Base-by-base conservation (phyloP, 2,329 filamentous ascomycete species). In the Fusarium incarnatum region DNA sequence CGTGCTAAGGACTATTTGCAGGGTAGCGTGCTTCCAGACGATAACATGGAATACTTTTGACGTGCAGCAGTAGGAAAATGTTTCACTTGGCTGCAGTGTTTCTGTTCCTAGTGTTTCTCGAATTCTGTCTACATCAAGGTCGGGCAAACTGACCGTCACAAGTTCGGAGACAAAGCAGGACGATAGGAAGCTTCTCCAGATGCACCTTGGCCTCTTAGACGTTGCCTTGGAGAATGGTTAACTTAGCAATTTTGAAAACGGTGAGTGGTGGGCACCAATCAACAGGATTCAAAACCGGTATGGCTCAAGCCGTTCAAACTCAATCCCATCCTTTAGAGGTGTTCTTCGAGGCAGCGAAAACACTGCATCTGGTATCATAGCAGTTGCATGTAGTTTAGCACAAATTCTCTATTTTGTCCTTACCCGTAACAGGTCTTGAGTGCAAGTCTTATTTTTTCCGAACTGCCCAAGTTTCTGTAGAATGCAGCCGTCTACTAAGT, bases 41-140 rank as follows among this genome's bases (percentile, higher is more conserved):
- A 48, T 20, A 50, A 65, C 22, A 60, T 60, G 28, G 62, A 65
- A 65, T 32, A 53, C 45, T 48, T 58, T 48, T 48, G 28, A 60
- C 32, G 15, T 55, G 27, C 30, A 32, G 41, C 15, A 60, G n/a
- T 20, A 66, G 18, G 57, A 9, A 20, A 37, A 32, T 41, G 55
- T 48, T 37, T 66, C 44, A 20, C 28, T 53, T 60, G 40, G 18
- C n/a, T 25, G 23, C 20, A 15, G 55, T 11, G 25, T 66, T 34
- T 46, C 20, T 61, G 7, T 44, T n/a, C 25, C 11, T 28, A 22
- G 32, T 48, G 4, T 13, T 13, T 18, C 20, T 8, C 7, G 18
- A 15, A 13, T 52, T 11, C 6, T 23, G 5, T 22, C 6, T 30
- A 6, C 22, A 20, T 37, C 8, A n/a, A 41, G 4, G 6, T 30